phyloP scores from a whole-genome alignment of 2,329 filamentous ascomycete genomes.

The Pestalotiopsis sp. region DNA sequence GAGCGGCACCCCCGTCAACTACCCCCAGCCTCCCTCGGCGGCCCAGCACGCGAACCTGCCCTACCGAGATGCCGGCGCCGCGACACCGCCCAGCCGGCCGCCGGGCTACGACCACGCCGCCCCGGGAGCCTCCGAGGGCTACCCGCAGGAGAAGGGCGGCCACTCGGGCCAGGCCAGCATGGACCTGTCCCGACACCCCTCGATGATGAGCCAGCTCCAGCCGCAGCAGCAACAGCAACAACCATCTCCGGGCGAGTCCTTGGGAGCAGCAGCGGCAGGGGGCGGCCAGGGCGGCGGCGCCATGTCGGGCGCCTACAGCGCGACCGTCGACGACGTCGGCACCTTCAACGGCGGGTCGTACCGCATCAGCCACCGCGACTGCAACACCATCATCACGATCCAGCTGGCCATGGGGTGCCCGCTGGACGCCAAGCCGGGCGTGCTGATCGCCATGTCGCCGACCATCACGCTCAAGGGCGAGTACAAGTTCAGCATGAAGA shows the following conservation, averaged over 20 bases:
- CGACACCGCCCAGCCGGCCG: slow-evolving; percentile 26
- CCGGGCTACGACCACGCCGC: slow-evolving; percentile 28
- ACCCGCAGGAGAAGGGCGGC: slow-evolving; percentile 33
- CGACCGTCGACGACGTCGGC: slow-evolving; percentile 82
- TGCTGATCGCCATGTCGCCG: slow-evolving; percentile 95
- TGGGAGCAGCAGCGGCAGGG: slow-evolving; percentile 28
- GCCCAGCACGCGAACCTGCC: slow-evolving; percentile 29
- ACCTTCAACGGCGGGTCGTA: slow-evolving; percentile 97
- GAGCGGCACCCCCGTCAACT: slow-evolving; percentile 30
- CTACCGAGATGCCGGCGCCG: slow-evolving; percentile 36
- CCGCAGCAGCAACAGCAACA: slow-evolving; percentile 5
- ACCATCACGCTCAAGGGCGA: slow-evolving; percentile 81
- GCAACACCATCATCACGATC: slow-evolving; percentile 85
- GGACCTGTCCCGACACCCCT: slow-evolving; percentile 19
- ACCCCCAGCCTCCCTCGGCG: slow-evolving; percentile 39
- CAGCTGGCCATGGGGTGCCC: slow-evolving; percentile 91
- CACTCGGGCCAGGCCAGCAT: slow-evolving; percentile 16
- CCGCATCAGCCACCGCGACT: slow-evolving; percentile 88
- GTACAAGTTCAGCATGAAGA: slow-evolving; percentile 88
- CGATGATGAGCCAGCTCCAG: slow-evolving; percentile 10
- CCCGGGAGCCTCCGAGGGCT: slow-evolving; percentile 26
- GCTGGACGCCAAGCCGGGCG: slow-evolving; percentile 77
- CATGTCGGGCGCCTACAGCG: slow-evolving; percentile 62
- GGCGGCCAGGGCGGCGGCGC: slow-evolving; percentile 50
- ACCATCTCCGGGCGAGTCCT: slow-evolving; percentile 8